Evolutionary conservation across 441 rosid genomes (phyloP).

Genomic region (Syzygium malaccense): DNA sequence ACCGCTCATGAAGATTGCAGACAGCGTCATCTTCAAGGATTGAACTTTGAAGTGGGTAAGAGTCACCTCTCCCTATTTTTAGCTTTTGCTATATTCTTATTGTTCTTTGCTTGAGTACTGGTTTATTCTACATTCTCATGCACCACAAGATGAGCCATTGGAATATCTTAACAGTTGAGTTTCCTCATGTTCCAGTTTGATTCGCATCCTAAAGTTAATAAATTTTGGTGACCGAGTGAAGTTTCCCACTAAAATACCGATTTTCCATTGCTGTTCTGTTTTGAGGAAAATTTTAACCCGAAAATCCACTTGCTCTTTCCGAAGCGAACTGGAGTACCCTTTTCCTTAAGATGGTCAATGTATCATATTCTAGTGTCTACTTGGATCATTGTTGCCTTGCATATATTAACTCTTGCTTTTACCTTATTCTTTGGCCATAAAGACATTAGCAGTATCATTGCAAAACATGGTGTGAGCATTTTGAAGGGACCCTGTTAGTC

Average conservation of each 20-base stretch:
- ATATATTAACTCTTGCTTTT: background rate
- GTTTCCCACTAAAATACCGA: background rate
- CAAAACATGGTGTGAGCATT: background rate
- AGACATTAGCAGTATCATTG: background rate
- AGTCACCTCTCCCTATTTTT: background rate
- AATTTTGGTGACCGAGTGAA: background rate
- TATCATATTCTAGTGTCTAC: background rate
- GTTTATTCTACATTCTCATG: background rate
- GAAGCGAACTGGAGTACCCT: background rate
- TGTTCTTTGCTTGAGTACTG: background rate
- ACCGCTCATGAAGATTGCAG: conserved; percentile 61
- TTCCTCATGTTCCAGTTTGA: background rate
- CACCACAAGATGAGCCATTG: background rate
- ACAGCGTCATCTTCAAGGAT: conserved; percentile 52
- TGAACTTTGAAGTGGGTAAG: conserved; percentile 10
- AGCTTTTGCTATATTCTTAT: background rate
- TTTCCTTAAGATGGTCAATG: background rate
- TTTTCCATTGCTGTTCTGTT: background rate
- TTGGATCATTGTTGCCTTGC: background rate
- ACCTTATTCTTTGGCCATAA: background rate
- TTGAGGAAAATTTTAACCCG: background rate
- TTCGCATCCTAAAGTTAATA: background rate
- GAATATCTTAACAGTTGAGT: background rate
- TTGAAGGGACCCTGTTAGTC: background rate
- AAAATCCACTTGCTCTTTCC: background rate